Conservation (phyloP, 306 rosid genomes). For the Spatholobus suberectus region DNA sequence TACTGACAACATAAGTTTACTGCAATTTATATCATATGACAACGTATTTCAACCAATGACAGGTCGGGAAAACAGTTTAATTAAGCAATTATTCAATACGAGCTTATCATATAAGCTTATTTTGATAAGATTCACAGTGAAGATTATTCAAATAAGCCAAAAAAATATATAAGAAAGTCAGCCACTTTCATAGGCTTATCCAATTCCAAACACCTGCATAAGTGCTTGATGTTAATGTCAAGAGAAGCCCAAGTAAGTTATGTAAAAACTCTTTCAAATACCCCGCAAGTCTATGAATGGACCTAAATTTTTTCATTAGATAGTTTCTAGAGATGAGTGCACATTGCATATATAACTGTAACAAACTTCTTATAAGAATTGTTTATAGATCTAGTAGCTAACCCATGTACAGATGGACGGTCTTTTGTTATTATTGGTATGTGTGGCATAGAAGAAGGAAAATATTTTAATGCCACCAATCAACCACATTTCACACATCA, state of each 20-base stretch:
- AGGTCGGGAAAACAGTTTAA: background rate
- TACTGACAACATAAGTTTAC: background rate
- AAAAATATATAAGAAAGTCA: background rate
- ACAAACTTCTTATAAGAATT: background rate
- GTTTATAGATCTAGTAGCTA: background rate
- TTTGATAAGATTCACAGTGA: background rate
- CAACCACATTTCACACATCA: background rate
- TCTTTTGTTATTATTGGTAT: slow-evolving; percentile 1
- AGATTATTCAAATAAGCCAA: background rate
- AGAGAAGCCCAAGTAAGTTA: background rate
- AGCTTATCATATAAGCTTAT: background rate
- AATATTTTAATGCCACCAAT: background rate
- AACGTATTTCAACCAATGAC: background rate
- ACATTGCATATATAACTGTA: background rate
- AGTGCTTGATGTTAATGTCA: background rate
- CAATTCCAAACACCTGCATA: background rate
- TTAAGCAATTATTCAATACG: background rate
- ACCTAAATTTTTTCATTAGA: slow-evolving; percentile 1
- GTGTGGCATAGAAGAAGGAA: background rate
- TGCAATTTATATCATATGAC: slow-evolving; percentile 4
- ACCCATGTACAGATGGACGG: background rate
- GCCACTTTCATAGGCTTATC: background rate
- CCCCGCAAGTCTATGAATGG: background rate
- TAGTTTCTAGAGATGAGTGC: slow-evolving; percentile 9
- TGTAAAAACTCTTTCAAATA: background rate